Conservation (phyloP, 345 rosid species). For the Salix purpurea region DNA sequence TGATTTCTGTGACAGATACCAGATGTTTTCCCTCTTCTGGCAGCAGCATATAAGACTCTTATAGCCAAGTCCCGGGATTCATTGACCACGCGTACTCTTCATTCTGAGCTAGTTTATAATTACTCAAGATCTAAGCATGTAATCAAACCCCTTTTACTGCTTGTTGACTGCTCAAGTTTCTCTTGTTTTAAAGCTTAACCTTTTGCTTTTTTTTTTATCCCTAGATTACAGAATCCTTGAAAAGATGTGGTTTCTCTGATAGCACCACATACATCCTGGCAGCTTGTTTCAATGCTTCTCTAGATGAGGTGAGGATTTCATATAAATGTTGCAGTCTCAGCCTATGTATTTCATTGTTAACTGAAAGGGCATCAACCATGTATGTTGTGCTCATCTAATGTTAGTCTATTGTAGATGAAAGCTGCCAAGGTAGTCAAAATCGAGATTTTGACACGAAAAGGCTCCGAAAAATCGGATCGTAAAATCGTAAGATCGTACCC, state of each 20-base stretch:
- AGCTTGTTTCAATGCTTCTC: constrained; percentile 73
- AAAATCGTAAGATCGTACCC: no score
- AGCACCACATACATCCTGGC: constrained; percentile 62
- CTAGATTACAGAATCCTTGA: constrained; percentile 85
- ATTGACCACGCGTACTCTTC: constrained; percentile 76
- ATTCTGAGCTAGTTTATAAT: constrained; percentile 89
- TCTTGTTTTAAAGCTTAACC: not conserved
- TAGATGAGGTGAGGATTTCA: constrained; percentile 48
- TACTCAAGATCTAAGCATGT: constrained; percentile 92
- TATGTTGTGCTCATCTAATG: no score
- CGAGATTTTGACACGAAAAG: no score
- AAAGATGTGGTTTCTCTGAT: constrained; percentile 84
- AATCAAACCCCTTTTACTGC: constrained; percentile 12
- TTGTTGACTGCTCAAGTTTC: not conserved
- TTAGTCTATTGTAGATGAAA: constrained; percentile 48
- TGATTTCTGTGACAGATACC: constrained; percentile 50
- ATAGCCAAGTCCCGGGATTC: constrained; percentile 67
- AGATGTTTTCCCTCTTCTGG: constrained; percentile 76
- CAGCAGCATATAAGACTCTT: constrained; percentile 80
- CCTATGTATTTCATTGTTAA: not conserved
- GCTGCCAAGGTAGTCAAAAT: constrained; percentile 15
- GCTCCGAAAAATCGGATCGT: no score
- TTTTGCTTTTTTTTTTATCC: not conserved
- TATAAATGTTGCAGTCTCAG: not conserved
- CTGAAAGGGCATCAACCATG: not conserved